Base-by-base conservation (phyloP, 202 grass and related monocot genomes). In the Carex arenaria region DNA sequence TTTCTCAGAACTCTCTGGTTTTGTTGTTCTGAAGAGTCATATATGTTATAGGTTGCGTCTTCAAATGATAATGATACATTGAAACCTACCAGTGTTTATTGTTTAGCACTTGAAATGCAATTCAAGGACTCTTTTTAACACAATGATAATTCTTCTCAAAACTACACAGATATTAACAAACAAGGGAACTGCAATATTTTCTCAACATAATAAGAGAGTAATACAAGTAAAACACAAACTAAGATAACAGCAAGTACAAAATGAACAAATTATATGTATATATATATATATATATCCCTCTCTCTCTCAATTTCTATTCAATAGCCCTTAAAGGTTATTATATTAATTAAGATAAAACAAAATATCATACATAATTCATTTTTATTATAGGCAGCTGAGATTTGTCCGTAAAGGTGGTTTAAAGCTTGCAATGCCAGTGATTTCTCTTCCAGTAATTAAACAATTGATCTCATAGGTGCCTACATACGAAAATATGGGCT, bases 401-500 rank as follows among this genome's bases (percentile, higher is more conserved):
- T 61, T 61, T 54, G 87, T 61, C 28, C 10, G 67, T 2, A 5
- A 17, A 60, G 81, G 19, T 4, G 90, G 90, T 65, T 86, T 89
- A 19, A 92, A 87, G 78, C 87, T 92, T 51, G 90, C 40, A 31
- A 92, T 87, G 45, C 90, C 87, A 8, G 87, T 89, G 55, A 92
- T 80, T 60, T 92, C 90, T 66, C 90, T 82, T 43, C 71, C 89
- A 1, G 74, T 80, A 15, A 92, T 68, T 34, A 92, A 67, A 51
- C 82, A 70, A 80, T 92, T 92, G 2, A 89, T 76, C 3, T 92
- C 90, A 22, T 89, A 92, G 18, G 87, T 85, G 52, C 90, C 90
- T 52, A 89, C 90, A 55, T 85, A 92, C 3, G 90, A 72, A 81
- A 82, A 92, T 14, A 92, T 69, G 0, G 87, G 61, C 71, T 92